These are phyloP conservation scores for Paramecium octaurelia DNA, from an alignment of 73 alveolate genomes.

Conservation along the genomic window DNA sequence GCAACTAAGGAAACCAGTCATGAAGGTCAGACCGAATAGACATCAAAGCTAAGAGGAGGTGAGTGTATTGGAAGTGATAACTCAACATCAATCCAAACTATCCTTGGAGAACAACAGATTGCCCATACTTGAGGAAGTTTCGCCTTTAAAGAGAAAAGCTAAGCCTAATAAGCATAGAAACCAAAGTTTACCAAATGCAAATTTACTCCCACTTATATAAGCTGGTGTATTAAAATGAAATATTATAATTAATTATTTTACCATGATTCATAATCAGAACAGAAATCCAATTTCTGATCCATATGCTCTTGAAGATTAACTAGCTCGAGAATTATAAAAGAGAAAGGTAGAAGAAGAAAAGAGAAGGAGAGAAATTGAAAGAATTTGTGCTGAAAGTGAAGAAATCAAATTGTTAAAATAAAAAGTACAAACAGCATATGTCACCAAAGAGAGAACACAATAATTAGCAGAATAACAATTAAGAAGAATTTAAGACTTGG, in stretches of 20 bases:
- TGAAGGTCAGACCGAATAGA: slow-evolving; percentile 42
- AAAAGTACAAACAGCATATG: slow-evolving; percentile 54
- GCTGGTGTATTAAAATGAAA: slow-evolving; percentile 29
- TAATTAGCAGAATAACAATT: slow-evolving; percentile 56
- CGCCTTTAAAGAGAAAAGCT: background rate
- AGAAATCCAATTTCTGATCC: slow-evolving; percentile 42
- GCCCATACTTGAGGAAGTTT: slow-evolving; percentile 1
- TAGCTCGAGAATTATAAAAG: slow-evolving; percentile 56
- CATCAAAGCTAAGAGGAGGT: slow-evolving; percentile 26
- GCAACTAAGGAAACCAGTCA: slow-evolving; percentile 12
- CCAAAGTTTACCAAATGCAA: slow-evolving; percentile 38
- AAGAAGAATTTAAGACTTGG: slow-evolving; percentile 41
- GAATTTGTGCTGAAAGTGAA: slow-evolving; percentile 61
- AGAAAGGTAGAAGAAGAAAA: slow-evolving; percentile 62
- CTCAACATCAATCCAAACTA: slow-evolving; percentile 25
- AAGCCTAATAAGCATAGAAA: slow-evolving; percentile 9
- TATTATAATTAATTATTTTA: background rate
- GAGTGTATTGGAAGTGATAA: background rate
- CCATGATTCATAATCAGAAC: background rate
- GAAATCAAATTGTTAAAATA: slow-evolving; percentile 58
- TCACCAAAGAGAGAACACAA: slow-evolving; percentile 62
- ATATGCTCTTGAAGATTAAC: slow-evolving; percentile 48
- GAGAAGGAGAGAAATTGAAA: slow-evolving; percentile 52
- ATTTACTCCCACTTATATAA: slow-evolving; percentile 35
- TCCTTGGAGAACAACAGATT: slow-evolving; percentile 22